Evolutionary conservation across 805 yeast species (phyloP).

Genomic region (Saccharomycopsis selenospora): DNA sequence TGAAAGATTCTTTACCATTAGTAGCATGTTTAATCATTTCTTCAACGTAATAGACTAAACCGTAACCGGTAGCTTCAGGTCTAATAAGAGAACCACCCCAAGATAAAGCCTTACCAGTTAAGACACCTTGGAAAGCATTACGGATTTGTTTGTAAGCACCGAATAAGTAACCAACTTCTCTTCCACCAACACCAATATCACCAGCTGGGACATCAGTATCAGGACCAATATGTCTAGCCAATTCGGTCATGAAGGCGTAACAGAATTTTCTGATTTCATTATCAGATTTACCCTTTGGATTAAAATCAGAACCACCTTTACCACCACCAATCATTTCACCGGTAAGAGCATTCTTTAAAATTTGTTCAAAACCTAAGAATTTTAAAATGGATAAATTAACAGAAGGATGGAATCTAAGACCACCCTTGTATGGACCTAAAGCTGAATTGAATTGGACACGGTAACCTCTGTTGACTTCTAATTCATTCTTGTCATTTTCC

Average conservation of each 20-base stretch:
- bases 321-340: slow-evolving; percentile 99
- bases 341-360: slow-evolving; percentile 95
- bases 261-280: slow-evolving; percentile 95
- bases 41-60: slow-evolving; percentile 92
- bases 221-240: slow-evolving; percentile 92
- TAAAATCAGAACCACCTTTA: slow-evolving; percentile 98
- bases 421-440: slow-evolving; percentile 98
- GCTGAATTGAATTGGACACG: slow-evolving; percentile 98
- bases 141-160: slow-evolving; percentile 93
- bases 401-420: slow-evolving; percentile 94
- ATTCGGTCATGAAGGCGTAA: slow-evolving; percentile 90
- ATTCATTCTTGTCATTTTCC: slow-evolving; percentile 91
- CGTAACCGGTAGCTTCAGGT: slow-evolving; percentile 99
- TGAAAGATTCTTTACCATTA: slow-evolving; percentile 79
- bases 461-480: slow-evolving; percentile 95
- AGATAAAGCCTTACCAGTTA: slow-evolving; percentile 94
- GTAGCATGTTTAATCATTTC: slow-evolving; percentile 95
- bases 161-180: slow-evolving; percentile 89
- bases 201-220: slow-evolving; percentile 99
- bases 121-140: slow-evolving; percentile 93
- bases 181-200: slow-evolving; percentile 97
- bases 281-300: slow-evolving; percentile 92
- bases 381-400: slow-evolving; percentile 92
- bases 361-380: slow-evolving; percentile 97
- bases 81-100: slow-evolving; percentile 99